Evolutionary conservation across 23 red algal genomes (phyloP).

Genomic region (Pyropia haitanensis): DNA sequence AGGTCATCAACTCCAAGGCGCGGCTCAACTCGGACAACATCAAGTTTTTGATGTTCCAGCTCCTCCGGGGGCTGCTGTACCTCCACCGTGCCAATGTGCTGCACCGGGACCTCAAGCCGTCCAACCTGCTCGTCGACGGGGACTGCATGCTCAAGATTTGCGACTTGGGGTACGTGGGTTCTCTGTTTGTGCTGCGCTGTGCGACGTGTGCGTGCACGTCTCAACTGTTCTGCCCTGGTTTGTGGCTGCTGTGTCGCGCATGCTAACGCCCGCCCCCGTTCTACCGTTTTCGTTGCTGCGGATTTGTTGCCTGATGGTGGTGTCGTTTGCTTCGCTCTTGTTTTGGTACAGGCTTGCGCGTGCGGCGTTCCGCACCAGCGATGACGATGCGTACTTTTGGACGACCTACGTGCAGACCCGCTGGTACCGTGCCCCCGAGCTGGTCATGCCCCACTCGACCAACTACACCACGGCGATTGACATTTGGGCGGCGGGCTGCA

Average conservation of each 20-base stretch:
- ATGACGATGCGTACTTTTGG: conserved; percentile 61
- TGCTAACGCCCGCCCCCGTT: no score
- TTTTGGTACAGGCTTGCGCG: conserved; percentile 42
- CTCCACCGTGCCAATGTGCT: conserved; percentile 73
- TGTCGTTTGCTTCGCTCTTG: no score
- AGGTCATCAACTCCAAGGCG: conserved; percentile 63
- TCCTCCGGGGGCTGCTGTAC: conserved; percentile 82
- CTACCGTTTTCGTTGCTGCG: no score
- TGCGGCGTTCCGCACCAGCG: conserved; percentile 47
- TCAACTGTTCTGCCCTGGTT: no score
- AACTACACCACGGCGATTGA: conserved; percentile 87
- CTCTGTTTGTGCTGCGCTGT: no score
- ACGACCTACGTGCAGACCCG: conserved; percentile 74
- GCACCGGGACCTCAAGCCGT: conserved; percentile 89
- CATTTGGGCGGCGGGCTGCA: conserved; percentile 89
- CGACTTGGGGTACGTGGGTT: conserved; percentile 53
- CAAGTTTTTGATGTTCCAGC: conserved; percentile 91
- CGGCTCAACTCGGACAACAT: conserved; percentile 75
- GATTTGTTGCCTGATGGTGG: no score
- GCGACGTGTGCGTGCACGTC: no score
- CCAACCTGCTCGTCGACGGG: conserved; percentile 82
- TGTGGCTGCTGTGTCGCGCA: no score
- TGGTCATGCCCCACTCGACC: conserved; percentile 72
- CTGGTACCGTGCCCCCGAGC: conserved; percentile 81
- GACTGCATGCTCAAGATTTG: conserved; percentile 68